A percentile compares a stretch with the other conserved stretches of the same genome.
These are phyloP conservation scores for Floccularia luteovirens DNA, from an alignment of 768 basidiomycete species.

Conservation along the genomic window DNA sequence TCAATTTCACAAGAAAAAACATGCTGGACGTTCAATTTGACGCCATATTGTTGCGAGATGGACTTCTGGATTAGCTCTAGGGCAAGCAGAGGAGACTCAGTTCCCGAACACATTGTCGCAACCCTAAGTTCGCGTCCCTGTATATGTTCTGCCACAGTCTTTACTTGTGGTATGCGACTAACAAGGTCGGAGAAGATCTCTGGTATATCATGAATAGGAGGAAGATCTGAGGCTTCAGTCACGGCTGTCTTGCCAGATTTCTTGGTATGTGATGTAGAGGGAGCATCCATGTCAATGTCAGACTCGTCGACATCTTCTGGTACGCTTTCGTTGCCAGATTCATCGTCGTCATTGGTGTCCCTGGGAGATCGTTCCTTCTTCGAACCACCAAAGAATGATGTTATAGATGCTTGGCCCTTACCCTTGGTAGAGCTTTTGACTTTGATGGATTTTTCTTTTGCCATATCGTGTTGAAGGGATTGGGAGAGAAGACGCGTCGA, in stretches of 20 bases:
- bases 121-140: constrained; percentile 82
- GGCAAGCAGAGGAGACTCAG: constrained; percentile 90
- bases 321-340: constrained; percentile 7
- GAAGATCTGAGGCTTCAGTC: constrained; percentile 58
- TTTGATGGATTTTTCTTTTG: constrained; percentile 32
- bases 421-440: no score
- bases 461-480: constrained; percentile 29
- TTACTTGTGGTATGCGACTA: constrained; percentile 55
- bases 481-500: not conserved
- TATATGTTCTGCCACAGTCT: constrained; percentile 56
- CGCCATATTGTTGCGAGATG: constrained; percentile 56
- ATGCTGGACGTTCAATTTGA: constrained; percentile 73
- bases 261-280: constrained; percentile 14
- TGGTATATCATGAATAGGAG: constrained; percentile 67
- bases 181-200: constrained; percentile 76
- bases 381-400: constrained; percentile 42
- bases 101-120: constrained; percentile 97
- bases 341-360: constrained; percentile 22
- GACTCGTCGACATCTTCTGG: constrained; percentile 23
- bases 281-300: constrained; percentile 15
- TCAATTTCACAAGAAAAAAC: constrained; percentile 97
- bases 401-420: constrained; percentile 48
- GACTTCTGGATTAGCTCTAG: constrained; percentile 77
- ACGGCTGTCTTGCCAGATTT: constrained; percentile 30
- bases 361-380: constrained; percentile 20